Evolutionary conservation across 169 alveolate species (phyloP).

Genomic region (Hepatocystis sp.): DNA sequence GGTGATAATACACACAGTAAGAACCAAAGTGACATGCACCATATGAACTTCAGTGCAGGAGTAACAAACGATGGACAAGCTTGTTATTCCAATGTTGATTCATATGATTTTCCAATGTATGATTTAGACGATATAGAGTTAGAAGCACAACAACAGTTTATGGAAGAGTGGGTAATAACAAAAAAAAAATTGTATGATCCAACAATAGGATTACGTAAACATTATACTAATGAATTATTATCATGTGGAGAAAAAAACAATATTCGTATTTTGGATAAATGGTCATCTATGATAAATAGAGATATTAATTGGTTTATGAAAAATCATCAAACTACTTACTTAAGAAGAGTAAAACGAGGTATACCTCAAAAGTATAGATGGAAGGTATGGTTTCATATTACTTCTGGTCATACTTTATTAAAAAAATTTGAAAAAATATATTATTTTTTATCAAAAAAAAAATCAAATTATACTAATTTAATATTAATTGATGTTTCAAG

Average conservation of each 20-base stretch:
- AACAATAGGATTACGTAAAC: constrained; percentile 52
- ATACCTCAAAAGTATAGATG: constrained; percentile 82
- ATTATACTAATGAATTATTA: constrained; percentile 57
- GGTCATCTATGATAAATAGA: constrained; percentile 79
- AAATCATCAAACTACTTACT: constrained; percentile 76
- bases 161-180: constrained; percentile 55
- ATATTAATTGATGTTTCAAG: constrained; percentile 81
- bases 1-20: too few relatives aligned
- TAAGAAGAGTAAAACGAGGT: constrained; percentile 82
- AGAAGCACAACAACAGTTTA: constrained; percentile 31
- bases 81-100: too few relatives aligned
- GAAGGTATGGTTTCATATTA: constrained; percentile 79
- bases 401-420: constrained; percentile 18
- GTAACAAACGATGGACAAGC: too few relatives aligned
- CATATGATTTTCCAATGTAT: not conserved
- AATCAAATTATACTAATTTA: constrained; percentile 70
- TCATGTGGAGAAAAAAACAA: constrained; percentile 75
- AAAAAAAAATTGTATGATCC: constrained; percentile 51
- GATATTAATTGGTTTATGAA: constrained; percentile 78
- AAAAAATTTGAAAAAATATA: constrained; percentile 66
- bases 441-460: constrained; percentile 54
- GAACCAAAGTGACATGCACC: too few relatives aligned
- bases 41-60: too few relatives aligned
- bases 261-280: constrained; percentile 60
- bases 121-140: not conserved